Evolutionary conservation across 1,284 basidiomycete species (phyloP).

Genomic region (Malassezia japonica): DNA sequence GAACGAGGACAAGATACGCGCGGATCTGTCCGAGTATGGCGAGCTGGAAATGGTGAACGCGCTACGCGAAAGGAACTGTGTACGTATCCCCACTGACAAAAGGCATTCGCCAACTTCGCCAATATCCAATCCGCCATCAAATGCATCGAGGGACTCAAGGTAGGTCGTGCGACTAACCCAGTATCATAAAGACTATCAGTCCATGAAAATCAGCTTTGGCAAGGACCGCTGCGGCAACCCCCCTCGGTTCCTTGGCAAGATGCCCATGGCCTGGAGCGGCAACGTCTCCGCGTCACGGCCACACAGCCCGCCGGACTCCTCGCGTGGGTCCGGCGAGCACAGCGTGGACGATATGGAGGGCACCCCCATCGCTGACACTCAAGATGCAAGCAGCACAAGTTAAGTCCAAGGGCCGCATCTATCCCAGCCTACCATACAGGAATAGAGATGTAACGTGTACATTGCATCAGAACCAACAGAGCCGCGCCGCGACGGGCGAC

Average conservation of each 20-base stretch:
- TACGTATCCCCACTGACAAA: constrained; percentile 13
- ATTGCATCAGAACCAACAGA: too few relatives aligned
- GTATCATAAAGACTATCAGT: constrained; percentile 39
- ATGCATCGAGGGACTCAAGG: constrained; percentile 47
- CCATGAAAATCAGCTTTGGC: constrained; percentile 41
- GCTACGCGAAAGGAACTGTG: constrained; percentile 44
- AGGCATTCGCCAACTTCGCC: constrained; percentile 46
- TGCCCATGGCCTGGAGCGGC: constrained; percentile 1
- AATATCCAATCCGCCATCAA: constrained; percentile 48
- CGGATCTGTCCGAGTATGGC: constrained; percentile 42
- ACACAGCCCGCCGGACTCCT: too few relatives aligned
- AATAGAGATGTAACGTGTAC: too few relatives aligned
- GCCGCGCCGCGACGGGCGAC: too few relatives aligned
- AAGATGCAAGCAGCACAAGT: too few relatives aligned
- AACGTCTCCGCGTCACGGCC: too few relatives aligned
- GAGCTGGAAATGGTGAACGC: constrained; percentile 46
- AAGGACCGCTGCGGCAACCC: constrained; percentile 46
- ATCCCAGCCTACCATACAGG: too few relatives aligned
- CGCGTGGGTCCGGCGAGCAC: too few relatives aligned
- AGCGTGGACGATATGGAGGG: too few relatives aligned
- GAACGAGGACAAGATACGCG: constrained; percentile 40
- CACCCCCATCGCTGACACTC: too few relatives aligned
- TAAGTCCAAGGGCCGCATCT: too few relatives aligned
- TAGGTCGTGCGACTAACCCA: not conserved
- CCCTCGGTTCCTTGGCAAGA: constrained; percentile 26